Conservation (phyloP, 2,329 filamentous ascomycete genomes). For the Fusarium cyanostomum region DNA sequence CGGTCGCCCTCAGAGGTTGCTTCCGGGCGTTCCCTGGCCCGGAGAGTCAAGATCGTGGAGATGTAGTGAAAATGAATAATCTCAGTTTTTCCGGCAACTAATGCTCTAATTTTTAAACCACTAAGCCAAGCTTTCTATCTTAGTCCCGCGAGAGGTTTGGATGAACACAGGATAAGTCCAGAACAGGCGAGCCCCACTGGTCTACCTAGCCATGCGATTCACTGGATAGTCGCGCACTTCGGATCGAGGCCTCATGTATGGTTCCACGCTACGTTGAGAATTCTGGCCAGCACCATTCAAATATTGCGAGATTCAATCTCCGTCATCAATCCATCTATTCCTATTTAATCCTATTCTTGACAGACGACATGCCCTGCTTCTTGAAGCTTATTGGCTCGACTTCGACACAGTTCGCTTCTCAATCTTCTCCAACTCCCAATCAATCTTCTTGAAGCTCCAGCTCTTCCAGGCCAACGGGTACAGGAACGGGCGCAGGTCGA, state of each 20-base stretch:
- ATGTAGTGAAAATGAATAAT: not conserved
- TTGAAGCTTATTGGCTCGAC: too few species aligned
- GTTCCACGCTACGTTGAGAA: not conserved
- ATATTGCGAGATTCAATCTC: too few species aligned
- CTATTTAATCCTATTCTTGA: too few species aligned
- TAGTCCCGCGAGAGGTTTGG: not conserved
- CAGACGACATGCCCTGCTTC: too few species aligned
- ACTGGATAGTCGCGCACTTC: not conserved
- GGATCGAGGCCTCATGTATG: too few species aligned
- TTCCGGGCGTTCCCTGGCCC: not conserved
- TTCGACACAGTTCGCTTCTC: constrained; percentile 33
- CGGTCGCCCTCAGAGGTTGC: not conserved
- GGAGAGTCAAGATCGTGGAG: not conserved
- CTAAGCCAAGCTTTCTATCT: not conserved
- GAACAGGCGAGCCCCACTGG: too few species aligned
- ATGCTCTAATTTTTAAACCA: not conserved
- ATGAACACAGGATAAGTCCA: not conserved
- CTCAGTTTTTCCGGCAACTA: not conserved
- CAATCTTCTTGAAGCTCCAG: constrained; percentile 53
- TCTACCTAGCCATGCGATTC: not conserved
- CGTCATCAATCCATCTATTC: too few species aligned
- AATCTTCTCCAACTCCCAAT: constrained; percentile 48
- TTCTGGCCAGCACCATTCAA: not conserved
- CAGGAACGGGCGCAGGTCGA: constrained; percentile 40
- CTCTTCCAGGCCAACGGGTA: constrained; percentile 48